phyloP scores from a whole-genome alignment of 495 filamentous ascomycete genomes.

The Penicillium verhagenii region DNA sequence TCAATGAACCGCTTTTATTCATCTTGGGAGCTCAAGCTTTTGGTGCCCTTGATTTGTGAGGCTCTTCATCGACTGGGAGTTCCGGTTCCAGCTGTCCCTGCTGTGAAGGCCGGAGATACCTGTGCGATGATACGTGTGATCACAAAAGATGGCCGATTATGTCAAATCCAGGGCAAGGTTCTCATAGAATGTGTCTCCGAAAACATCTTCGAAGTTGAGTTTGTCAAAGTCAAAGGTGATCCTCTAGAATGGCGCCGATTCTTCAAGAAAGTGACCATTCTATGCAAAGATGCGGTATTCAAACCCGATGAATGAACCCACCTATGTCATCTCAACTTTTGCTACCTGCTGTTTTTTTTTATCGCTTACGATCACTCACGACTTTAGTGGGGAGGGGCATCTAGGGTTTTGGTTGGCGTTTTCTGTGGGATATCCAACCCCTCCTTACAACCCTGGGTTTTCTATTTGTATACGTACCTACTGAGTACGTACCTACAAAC shows the following conservation, averaged over 20 bases:
- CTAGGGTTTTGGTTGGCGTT: constrained; percentile 11
- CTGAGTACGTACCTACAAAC: background rate
- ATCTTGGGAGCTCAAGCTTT: constrained; percentile 67
- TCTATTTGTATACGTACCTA: no score
- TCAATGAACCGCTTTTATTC: constrained; percentile 91
- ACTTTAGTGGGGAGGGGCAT: constrained; percentile 5
- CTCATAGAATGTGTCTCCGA: constrained; percentile 69
- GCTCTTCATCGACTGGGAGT: constrained; percentile 81
- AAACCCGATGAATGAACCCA: constrained; percentile 39
- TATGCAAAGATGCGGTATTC: constrained; percentile 78
- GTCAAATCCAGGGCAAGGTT: constrained; percentile 80
- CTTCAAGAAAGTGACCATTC: constrained; percentile 86
- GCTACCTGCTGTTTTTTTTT: background rate
- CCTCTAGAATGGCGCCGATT: constrained; percentile 96
- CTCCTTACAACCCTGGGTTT: background rate
- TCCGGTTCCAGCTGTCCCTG: constrained; percentile 57
- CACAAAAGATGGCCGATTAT: constrained; percentile 75
- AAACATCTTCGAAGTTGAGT: constrained; percentile 76
- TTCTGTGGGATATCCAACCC: constrained; percentile 6
- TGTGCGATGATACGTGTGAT: constrained; percentile 66
- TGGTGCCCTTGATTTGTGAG: constrained; percentile 76
- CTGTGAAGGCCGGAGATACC: constrained; percentile 44
- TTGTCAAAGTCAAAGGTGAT: constrained; percentile 93
- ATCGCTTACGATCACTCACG: constrained; percentile 1
- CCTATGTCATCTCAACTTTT: background rate